Evolutionary conservation across 2,329 filamentous ascomycete genomes (phyloP).

Genomic region (Epichloe scottii): DNA sequence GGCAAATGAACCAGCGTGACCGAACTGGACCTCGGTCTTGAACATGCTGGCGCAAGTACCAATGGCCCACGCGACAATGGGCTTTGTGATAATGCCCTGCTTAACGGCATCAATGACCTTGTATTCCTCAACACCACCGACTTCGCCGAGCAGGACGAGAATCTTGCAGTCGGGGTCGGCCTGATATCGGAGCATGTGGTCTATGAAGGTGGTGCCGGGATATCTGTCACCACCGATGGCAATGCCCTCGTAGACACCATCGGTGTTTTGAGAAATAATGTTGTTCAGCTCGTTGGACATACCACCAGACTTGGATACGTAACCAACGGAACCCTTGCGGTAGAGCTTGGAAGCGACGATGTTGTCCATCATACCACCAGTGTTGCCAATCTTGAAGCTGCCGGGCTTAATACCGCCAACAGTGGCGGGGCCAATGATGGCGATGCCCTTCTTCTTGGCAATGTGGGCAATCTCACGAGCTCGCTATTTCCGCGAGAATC

Average conservation of each 20-base stretch:
- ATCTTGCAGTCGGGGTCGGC: slow-evolving; percentile 97
- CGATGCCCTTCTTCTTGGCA: slow-evolving; percentile 96
- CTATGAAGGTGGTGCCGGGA: slow-evolving; percentile 97
- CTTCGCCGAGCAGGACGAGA: slow-evolving; percentile 87
- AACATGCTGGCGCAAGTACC: slow-evolving; percentile 99
- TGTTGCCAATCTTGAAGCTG: slow-evolving; percentile 99
- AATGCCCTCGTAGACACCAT: slow-evolving; percentile 98
- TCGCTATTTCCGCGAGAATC: slow-evolving; percentile 42
- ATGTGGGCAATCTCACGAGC: slow-evolving; percentile 96
- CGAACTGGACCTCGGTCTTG: slow-evolving; percentile 99
- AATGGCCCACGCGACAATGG: slow-evolving; percentile 97
- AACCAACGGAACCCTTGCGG: slow-evolving; percentile 95
- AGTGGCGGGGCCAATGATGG: slow-evolving; percentile 95
- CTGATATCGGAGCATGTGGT: slow-evolving; percentile 94
- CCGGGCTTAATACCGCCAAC: slow-evolving; percentile 99
- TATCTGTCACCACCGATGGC: slow-evolving; percentile 99
- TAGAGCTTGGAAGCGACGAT: slow-evolving; percentile 99
- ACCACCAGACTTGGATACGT: slow-evolving; percentile 99
- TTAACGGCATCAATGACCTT: slow-evolving; percentile 98
- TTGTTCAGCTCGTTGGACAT: slow-evolving; percentile 99
- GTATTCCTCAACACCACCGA: slow-evolving; percentile 99
- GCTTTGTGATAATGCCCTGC: slow-evolving; percentile 89
- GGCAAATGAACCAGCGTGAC: slow-evolving; percentile 95
- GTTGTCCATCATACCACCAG: slow-evolving; percentile 99
- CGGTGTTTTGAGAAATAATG: slow-evolving; percentile 91